These are phyloP conservation scores for Metarhizium anisopliae DNA, from an alignment of 2,329 filamentous ascomycete species.

Conservation along the genomic window DNA sequence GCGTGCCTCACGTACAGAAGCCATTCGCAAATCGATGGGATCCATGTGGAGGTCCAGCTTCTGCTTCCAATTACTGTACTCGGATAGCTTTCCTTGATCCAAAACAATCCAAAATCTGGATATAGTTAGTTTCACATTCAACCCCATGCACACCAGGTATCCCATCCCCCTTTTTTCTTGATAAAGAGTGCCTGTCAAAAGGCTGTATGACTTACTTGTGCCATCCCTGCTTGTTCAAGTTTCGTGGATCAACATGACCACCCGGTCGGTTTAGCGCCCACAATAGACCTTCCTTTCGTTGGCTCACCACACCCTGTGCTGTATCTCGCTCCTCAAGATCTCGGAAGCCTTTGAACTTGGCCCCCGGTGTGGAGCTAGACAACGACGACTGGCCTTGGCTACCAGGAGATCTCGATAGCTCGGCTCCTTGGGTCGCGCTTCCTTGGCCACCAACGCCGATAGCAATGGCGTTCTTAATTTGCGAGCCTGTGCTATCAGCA, in stretches of 20 bases:
- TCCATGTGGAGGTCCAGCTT: constrained; percentile 95
- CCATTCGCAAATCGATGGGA: constrained; percentile 92
- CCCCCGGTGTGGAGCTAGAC: constrained; percentile 41
- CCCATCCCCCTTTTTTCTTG: too few relatives aligned
- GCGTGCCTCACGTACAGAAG: constrained; percentile 89
- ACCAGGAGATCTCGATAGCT: constrained; percentile 49
- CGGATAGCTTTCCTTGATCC: constrained; percentile 90
- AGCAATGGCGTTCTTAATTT: constrained; percentile 44
- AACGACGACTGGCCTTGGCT: constrained; percentile 37
- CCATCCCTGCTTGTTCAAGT: constrained; percentile 95
- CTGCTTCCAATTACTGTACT: constrained; percentile 99
- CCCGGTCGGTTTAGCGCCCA: constrained; percentile 92
- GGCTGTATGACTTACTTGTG: constrained; percentile 67
- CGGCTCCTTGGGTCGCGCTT: constrained; percentile 21
- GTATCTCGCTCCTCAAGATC: constrained; percentile 80
- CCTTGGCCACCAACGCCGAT: constrained; percentile 29
- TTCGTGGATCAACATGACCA: constrained; percentile 89
- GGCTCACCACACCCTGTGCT: constrained; percentile 40
- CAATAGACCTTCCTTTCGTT: constrained; percentile 85
- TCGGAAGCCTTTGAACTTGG: constrained; percentile 81
- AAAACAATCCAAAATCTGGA: constrained; percentile 96
- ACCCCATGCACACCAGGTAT: too few relatives aligned
- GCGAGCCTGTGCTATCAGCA: constrained; percentile 66
- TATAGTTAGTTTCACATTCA: constrained; percentile 9
- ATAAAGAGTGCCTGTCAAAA: not conserved